A percentile compares a stretch with the other conserved stretches of the same genome.
phyloP scores from a whole-genome alignment of 345 rosid genomes.

The Cardamine occulta region DNA sequence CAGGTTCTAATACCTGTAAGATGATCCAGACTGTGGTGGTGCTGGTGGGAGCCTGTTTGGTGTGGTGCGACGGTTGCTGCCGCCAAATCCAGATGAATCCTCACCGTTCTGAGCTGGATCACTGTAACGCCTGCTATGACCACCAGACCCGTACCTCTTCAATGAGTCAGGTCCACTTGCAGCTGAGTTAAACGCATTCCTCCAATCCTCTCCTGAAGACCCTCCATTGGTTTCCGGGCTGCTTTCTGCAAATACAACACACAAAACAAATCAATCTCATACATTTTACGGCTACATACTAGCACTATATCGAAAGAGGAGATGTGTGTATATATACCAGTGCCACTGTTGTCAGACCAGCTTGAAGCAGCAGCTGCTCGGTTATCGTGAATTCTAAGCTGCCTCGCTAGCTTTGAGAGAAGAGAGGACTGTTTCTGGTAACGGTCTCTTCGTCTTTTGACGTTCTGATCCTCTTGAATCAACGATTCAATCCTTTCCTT shows the following conservation, averaged over 20 bases:
- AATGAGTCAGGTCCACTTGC: slow-evolving; percentile 61
- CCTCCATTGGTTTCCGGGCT: slow-evolving; percentile 70
- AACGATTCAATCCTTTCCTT: slow-evolving; percentile 75
- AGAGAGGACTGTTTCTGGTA: slow-evolving; percentile 79
- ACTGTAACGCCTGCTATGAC: slow-evolving; percentile 62
- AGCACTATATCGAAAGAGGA: neutral
- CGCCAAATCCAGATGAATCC: slow-evolving; percentile 53
- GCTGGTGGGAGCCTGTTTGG: slow-evolving; percentile 83
- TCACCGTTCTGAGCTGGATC: slow-evolving; percentile 74
- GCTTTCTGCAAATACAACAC: slow-evolving; percentile 53
- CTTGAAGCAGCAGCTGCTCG: slow-evolving; percentile 80
- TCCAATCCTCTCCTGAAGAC: slow-evolving; percentile 83
- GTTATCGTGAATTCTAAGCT: slow-evolving; percentile 88
- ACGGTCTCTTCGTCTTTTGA: slow-evolving; percentile 74
- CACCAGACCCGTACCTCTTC: slow-evolving; percentile 58
- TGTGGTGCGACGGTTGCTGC: slow-evolving; percentile 75
- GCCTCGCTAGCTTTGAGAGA: slow-evolving; percentile 77
- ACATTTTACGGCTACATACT: neutral
- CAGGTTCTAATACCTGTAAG: slow-evolving; percentile 54
- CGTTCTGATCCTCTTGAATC: slow-evolving; percentile 91
- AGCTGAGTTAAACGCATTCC: slow-evolving; percentile 83
- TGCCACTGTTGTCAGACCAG: slow-evolving; percentile 65
- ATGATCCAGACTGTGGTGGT: slow-evolving; percentile 69
- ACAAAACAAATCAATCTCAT: neutral
- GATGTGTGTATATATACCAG: slow-evolving; percentile 50